phyloP scores from a whole-genome alignment of 352 stramenopile genomes.

The Globisporangium carolinianum region DNA sequence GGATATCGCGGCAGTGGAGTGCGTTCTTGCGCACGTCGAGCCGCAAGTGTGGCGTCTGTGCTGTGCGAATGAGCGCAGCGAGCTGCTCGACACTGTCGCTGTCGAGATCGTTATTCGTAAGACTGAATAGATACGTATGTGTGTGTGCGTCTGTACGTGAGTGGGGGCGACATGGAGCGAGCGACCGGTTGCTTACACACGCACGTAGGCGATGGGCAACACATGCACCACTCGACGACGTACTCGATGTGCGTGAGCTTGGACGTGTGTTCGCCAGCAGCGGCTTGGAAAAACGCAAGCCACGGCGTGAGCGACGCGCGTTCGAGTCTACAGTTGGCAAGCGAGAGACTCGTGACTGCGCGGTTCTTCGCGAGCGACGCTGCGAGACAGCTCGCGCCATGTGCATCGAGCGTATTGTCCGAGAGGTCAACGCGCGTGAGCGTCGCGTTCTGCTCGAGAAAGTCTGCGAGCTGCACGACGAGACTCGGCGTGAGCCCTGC shows the following conservation, averaged over 20 bases:
- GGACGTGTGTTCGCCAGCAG: slow-evolving; percentile 10
- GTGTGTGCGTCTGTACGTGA: background rate
- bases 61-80: slow-evolving; percentile 17
- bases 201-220: background rate
- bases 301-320: slow-evolving; percentile 23
- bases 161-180: background rate
- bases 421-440: slow-evolving; percentile 31
- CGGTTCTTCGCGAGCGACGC: slow-evolving; percentile 23
- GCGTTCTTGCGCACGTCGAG: slow-evolving; percentile 32
- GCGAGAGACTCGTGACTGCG: slow-evolving; percentile 16
- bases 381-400: slow-evolving; percentile 30
- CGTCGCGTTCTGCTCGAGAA: slow-evolving; percentile 35
- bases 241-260: slow-evolving; percentile 19
- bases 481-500: slow-evolving; percentile 30
- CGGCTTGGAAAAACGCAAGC: slow-evolving; percentile 18
- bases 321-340: slow-evolving; percentile 24
- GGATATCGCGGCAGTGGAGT: slow-evolving; percentile 16
- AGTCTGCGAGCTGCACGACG: slow-evolving; percentile 35
- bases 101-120: slow-evolving; percentile 37
- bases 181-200: no score
- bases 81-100: slow-evolving; percentile 21
- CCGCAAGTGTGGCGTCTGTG: slow-evolving; percentile 10
- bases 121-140: slow-evolving; percentile 5
- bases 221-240: slow-evolving; percentile 3
- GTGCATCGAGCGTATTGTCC: slow-evolving; percentile 24